Evolutionary conservation across 2,329 filamentous ascomycete genomes (phyloP).

Genomic region (Pyrenophora teres): DNA sequence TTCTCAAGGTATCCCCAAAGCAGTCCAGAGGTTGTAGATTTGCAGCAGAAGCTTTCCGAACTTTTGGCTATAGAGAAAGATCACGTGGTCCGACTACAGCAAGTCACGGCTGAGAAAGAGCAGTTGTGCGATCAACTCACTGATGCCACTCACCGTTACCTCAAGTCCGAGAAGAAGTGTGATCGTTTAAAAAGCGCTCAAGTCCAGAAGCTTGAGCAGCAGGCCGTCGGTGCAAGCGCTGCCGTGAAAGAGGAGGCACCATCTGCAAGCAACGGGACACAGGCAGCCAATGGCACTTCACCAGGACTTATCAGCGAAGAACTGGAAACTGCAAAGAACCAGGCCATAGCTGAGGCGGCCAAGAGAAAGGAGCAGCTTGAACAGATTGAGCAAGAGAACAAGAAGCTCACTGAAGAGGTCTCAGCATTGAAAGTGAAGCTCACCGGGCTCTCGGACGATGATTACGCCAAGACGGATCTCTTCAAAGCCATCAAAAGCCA

Average conservation of each 20-base stretch:
- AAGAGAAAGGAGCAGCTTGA: slow-evolving; percentile 92
- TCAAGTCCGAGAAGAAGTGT: slow-evolving; percentile 93
- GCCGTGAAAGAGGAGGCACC: slow-evolving; percentile 45
- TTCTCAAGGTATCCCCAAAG: slow-evolving; percentile 59
- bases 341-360: slow-evolving; percentile 72
- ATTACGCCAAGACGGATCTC: slow-evolving; percentile 88
- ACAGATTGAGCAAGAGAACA: slow-evolving; percentile 75
- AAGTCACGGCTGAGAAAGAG: slow-evolving; percentile 77
- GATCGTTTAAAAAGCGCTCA: slow-evolving; percentile 87
- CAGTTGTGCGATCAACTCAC: slow-evolving; percentile 85
- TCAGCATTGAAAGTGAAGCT: slow-evolving; percentile 71
- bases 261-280: slow-evolving; percentile 56
- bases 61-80: slow-evolving; percentile 83
- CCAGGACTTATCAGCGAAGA: slow-evolving; percentile 65
- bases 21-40: slow-evolving; percentile 69
- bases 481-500: slow-evolving; percentile 91
- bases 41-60: slow-evolving; percentile 76
- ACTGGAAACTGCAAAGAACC: slow-evolving; percentile 75
- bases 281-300: slow-evolving; percentile 63
- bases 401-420: slow-evolving; percentile 76
- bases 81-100: slow-evolving; percentile 75
- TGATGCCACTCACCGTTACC: slow-evolving; percentile 84
- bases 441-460: slow-evolving; percentile 82
- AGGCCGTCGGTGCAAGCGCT: slow-evolving; percentile 58
- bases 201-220: slow-evolving; percentile 88